A percentile compares a stretch with the other conserved stretches of the same genome.
Conservation (phyloP, 495 filamentous ascomycete species). For the Aspergillus hancockii region DNA sequence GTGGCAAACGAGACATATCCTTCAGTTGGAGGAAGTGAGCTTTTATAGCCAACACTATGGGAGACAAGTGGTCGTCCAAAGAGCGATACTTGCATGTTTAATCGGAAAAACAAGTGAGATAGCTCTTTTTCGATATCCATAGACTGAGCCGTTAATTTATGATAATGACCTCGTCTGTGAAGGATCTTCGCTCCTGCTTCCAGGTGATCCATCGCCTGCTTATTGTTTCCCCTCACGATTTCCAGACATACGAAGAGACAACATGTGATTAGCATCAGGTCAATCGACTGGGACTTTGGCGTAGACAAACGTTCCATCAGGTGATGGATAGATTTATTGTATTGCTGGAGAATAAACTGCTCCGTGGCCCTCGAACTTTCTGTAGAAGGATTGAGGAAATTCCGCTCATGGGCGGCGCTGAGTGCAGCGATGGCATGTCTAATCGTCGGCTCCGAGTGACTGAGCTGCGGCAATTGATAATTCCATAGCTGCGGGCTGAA, state of each 20-base stretch:
- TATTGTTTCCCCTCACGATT: constrained; percentile 23
- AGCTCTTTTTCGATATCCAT: constrained; percentile 16
- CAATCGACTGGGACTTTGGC: constrained; percentile 6
- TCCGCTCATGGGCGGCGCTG: constrained; percentile 61
- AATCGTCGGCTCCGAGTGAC: constrained; percentile 57
- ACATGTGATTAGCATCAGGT: constrained; percentile 29
- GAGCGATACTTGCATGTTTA: constrained; percentile 23
- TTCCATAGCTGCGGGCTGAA: constrained; percentile 63
- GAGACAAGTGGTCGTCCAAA: constrained; percentile 15
- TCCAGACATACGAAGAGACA: constrained; percentile 33
- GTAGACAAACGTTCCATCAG: constrained; percentile 22
- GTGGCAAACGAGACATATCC: constrained; percentile 1
- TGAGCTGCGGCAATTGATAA: constrained; percentile 53
- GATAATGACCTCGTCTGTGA: background rate
- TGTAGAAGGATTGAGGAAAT: constrained; percentile 1
- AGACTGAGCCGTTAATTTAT: background rate
- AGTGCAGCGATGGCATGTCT: constrained; percentile 65
- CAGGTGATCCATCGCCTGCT: constrained; percentile 26
- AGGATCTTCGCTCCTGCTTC: constrained; percentile 22
- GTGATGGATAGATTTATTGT: constrained; percentile 54
- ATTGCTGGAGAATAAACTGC: constrained; percentile 50
- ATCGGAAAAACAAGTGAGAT: constrained; percentile 17
- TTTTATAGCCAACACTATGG: background rate
- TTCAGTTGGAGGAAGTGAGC: background rate
- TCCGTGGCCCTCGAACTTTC: constrained; percentile 1